These are phyloP conservation scores for Aspergillus chevalieri DNA, from an alignment of 2,329 filamentous ascomycete genomes.

Conservation along the genomic window DNA sequence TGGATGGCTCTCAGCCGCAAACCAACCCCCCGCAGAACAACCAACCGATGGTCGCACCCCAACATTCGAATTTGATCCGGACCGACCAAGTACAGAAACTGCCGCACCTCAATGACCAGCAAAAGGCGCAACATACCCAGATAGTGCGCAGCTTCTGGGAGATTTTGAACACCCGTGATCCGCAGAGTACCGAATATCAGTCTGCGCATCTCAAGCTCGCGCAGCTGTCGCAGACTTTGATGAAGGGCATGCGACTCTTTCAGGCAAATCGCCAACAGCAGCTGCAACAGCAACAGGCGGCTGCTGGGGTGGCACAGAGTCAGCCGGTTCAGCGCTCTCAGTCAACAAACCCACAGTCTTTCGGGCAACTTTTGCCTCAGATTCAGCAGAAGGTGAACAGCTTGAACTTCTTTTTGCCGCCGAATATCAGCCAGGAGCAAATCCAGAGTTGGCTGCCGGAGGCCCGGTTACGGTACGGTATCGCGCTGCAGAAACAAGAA, in stretches of 20 bases:
- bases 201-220: constrained; percentile 47
- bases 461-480: constrained; percentile 42
- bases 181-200: constrained; percentile 45
- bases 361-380: constrained; percentile 39
- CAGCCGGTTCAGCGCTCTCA: constrained; percentile 26
- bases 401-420: constrained; percentile 41
- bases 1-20: constrained; percentile 30
- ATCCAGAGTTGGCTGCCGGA: constrained; percentile 42
- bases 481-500: constrained; percentile 45
- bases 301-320: constrained; percentile 8
- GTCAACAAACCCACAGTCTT: constrained; percentile 33
- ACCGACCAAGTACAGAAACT: constrained; percentile 50
- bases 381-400: constrained; percentile 43
- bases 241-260: constrained; percentile 47
- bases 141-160: constrained; percentile 52
- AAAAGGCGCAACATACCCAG: constrained; percentile 52
- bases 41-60: constrained; percentile 26
- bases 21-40: constrained; percentile 20
- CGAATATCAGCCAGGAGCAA: constrained; percentile 38
- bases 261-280: constrained; percentile 35
- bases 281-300: constrained; percentile 22
- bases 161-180: constrained; percentile 43
- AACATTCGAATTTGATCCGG: constrained; percentile 44
- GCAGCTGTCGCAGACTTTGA: constrained; percentile 47
- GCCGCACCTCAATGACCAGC: constrained; percentile 47